These are phyloP conservation scores for Jacaranda copaia DNA, from an alignment of 257 asterid genomes.

Conservation along the genomic window DNA sequence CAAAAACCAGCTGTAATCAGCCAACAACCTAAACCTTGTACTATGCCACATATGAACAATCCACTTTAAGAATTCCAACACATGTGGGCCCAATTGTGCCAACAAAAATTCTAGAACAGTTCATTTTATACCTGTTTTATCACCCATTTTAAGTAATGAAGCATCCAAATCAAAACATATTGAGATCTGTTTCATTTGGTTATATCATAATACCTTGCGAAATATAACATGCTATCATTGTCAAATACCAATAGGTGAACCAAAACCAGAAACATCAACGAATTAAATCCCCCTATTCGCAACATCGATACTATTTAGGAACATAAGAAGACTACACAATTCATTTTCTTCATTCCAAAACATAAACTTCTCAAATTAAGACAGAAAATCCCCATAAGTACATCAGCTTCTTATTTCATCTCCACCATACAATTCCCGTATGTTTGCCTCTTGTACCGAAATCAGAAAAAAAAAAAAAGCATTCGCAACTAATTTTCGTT, in stretches of 20 bases:
- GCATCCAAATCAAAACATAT: not conserved
- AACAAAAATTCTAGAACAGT: not conserved
- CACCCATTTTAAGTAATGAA: slow-evolving; percentile 7
- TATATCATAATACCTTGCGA: not conserved
- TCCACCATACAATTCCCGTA: not conserved
- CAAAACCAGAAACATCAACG: slow-evolving; percentile 37
- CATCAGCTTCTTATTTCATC: slow-evolving; percentile 15
- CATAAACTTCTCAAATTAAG: slow-evolving; percentile 13
- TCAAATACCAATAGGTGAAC: slow-evolving; percentile 1
- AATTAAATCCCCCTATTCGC: slow-evolving; percentile 6
- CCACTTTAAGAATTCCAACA: not conserved
- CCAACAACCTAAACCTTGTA: not conserved
- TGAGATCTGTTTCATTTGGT: not conserved
- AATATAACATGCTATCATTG: slow-evolving; percentile 16
- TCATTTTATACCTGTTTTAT: slow-evolving; percentile 1
- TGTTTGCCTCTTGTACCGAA: not conserved
- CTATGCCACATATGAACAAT: not conserved
- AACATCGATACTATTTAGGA: not conserved
- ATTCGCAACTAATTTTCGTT: not conserved
- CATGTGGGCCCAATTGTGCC: not conserved
- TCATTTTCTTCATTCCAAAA: not conserved
- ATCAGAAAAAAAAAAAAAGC: not conserved
- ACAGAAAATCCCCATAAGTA: not conserved
- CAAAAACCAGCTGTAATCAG: not conserved
- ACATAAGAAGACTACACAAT: not conserved